Evolutionary conservation across 768 basidiomycete species (phyloP).

Genomic region (Suillus clintonianus): DNA sequence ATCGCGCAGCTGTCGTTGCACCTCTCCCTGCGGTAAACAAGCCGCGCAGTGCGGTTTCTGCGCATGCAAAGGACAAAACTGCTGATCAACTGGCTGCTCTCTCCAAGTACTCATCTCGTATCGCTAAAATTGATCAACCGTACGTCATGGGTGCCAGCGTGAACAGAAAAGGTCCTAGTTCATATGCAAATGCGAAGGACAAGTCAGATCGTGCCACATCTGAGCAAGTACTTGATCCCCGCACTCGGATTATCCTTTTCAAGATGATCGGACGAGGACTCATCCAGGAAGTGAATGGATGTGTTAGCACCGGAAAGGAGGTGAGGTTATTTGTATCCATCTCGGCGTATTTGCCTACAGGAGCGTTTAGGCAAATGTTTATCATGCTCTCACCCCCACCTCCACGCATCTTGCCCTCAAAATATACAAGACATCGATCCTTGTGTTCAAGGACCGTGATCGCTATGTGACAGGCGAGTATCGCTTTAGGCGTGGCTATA

Average conservation of each 20-base stretch:
- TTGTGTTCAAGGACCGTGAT: conserved; percentile 96
- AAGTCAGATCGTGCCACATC: conserved; percentile 96
- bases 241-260: conserved; percentile 92
- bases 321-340: conserved; percentile 40
- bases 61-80: conserved; percentile 55
- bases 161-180: conserved; percentile 90
- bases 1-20: conserved; percentile 52
- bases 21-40: conserved; percentile 74
- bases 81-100: conserved; percentile 73
- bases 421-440: conserved; percentile 98
- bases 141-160: conserved; percentile 72
- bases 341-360: conserved; percentile 32
- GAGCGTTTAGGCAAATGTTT: conserved; percentile 78
- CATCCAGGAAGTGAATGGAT: conserved; percentile 90
- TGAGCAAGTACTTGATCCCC: conserved; percentile 94
- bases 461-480: conserved; percentile 95
- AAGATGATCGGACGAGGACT: conserved; percentile 94
- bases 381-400: conserved; percentile 73
- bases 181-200: conserved; percentile 88
- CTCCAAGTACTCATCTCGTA: conserved; percentile 72
- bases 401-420: conserved; percentile 82
- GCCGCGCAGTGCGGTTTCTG: conserved; percentile 40
- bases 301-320: conserved; percentile 98
- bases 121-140: conserved; percentile 75
- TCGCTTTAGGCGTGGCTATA: conserved; percentile 91